Base-by-base conservation (phyloP, 2,329 filamentous ascomycete genomes). In the Penicillium sp. region DNA sequence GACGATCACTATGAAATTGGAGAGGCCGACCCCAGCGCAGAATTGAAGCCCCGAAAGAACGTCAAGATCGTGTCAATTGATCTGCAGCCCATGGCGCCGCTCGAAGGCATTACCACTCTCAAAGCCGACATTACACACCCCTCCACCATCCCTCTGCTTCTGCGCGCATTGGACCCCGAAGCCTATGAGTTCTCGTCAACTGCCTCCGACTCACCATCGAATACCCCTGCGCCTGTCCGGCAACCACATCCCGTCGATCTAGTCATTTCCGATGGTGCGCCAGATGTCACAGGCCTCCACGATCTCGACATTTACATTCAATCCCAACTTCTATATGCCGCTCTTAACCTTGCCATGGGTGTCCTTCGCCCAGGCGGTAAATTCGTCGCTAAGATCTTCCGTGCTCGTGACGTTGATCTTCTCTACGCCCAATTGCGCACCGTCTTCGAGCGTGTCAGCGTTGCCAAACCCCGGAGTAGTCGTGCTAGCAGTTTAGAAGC, bases 221-320 rank as follows among this genome's bases (percentile, higher is more conserved):
- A 49, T 12, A 50, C 40, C 9, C 68, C 69, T 12, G 63, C 65
- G 62, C 66, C 79, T 72, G 58, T 81, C 43, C 71, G 85, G 62
- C 83, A 88, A 2, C 84, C 87, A 1, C 85, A 91, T 47, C 90
- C 89, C 0, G 93, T 97, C 14, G 94, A 99, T 69, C 83, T 99
- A 1, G 93, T 99, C 23, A 85, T 99, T 59, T 96, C 91, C 55
- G 94, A 99, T 67, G 94, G 94, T 51, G 94, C 94, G 0, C 94
- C 94, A 0, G 94, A 99, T 68, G 94, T 99, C 12, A 99, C 94
- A 0, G 94, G 94, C 20, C 82, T 99, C 1, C 94, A 99, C 73
- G 94, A 99, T 72, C 85, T 99, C 33, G 94, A 99, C 75, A 97
- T 97, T 64, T 99, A 99, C 75, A 90, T 99, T 18, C 94, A 99